Evolutionary conservation across 2,329 filamentous ascomycete species (phyloP), one percentile per base, ranked within the genome.

Genomic region (Dactylellina drechsleri): DNA sequence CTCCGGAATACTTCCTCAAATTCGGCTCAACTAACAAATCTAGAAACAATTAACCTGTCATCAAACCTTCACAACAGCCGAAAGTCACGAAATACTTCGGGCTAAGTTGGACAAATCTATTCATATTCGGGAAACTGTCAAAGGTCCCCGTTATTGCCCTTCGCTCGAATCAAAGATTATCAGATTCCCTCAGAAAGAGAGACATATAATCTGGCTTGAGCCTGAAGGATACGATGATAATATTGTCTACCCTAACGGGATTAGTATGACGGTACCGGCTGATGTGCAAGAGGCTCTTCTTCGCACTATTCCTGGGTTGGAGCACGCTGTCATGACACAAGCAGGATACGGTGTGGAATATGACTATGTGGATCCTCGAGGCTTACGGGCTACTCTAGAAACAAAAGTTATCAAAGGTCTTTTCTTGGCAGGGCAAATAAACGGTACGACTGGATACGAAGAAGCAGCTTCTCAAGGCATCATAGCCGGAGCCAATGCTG

Each of bases 341-440:
- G 91, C 94, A 0, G 95, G 94, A 7, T 99, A 99, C 80, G 95
- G 95, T 6, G 95, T 99, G 1, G 95, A 99, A 81, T 99, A 99
- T 82, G 95, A 98, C 83, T 99, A 99, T 81, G 92, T 99, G 16
- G 95, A 99, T 80, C 95, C 95, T 16, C 90, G 95, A 61, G 91
- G 91, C 78, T 85, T 99, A 2, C 90, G 90, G 77, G 88, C 91
- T n/a, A 95, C 93, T 0, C 87, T 99, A 6, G 95, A 99, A 82
- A 98, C 95, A 0, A 99, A 98, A 82, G 86, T 90, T 20, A 97
- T 99, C 76, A 85, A 85, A 6, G 95, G 95, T 0, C 87, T 99
- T 12, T 99, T 91, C 83, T 86, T 99, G 36, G 95, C 95, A 0
- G 95, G 95, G 2, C 95, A 99, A 81, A 97, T 99, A 82, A 99